phyloP scores from a whole-genome alignment of 257 asterid species.

The Solanum gandarillasii region DNA sequence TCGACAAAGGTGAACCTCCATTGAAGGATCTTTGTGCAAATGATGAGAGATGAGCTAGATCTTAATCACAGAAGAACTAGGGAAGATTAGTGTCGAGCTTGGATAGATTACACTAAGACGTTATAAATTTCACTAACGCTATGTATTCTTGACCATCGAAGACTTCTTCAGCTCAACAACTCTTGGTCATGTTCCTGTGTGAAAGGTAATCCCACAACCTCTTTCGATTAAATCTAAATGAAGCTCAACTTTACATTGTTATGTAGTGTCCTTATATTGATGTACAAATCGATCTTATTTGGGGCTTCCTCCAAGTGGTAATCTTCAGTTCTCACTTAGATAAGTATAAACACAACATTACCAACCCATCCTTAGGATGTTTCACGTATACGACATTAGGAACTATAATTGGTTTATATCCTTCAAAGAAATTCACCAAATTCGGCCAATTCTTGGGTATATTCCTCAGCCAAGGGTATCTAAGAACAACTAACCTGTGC shows the following conservation, averaged over 20 bases:
- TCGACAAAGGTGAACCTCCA: no score
- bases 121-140: background rate
- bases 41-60: background rate
- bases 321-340: no score
- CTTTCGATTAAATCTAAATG: background rate
- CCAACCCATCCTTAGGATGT: no score
- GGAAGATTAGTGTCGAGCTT: background rate
- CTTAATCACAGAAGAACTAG: background rate
- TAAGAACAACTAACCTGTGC: no score
- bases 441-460: no score
- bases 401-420: no score
- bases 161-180: background rate
- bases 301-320: no score
- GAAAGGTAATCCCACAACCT: no score
- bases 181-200: background rate
- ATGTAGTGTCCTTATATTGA: background rate
- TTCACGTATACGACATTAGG: no score
- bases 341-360: no score
- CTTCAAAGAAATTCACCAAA: no score
- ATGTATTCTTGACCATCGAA: background rate
- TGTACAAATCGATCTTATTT: background rate
- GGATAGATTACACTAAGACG: background rate
- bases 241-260: background rate
- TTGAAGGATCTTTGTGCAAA: background rate
- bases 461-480: no score